Evolutionary conservation across 441 rosid genomes (phyloP).

Genomic region (Syzygium malaccense): DNA sequence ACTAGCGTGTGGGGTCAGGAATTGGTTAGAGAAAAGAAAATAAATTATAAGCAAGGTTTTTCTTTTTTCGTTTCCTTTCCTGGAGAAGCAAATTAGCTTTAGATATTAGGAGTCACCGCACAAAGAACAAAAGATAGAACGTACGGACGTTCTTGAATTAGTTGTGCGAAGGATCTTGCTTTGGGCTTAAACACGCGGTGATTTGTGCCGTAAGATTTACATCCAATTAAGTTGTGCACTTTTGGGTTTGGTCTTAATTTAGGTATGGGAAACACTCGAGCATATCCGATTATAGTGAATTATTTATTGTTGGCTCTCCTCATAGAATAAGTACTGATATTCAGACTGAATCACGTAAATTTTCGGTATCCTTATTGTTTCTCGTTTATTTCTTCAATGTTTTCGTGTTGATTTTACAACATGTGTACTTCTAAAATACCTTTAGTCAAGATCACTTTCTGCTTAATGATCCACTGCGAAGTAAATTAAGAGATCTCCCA

Average conservation of each 20-base stretch:
- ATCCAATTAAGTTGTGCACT: neutral
- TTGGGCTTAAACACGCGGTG: neutral
- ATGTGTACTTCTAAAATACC: too few species aligned
- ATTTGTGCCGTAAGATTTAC: too few species aligned
- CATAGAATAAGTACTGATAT: accelerated
- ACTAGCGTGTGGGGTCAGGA: neutral
- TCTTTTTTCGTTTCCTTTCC: neutral
- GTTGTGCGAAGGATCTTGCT: neutral
- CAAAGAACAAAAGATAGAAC: neutral
- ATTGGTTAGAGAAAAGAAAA: neutral
- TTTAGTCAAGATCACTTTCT: too few species aligned
- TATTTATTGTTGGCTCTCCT: accelerated
- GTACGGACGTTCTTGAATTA: neutral
- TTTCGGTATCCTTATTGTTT: neutral
- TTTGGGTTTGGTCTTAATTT: neutral
- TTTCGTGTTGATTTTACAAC: neutral
- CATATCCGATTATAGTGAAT: too few species aligned
- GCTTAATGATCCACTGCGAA: too few species aligned
- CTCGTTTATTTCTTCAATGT: neutral
- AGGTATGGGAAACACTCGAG: neutral
- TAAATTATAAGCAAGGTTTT: neutral
- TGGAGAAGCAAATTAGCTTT: neutral
- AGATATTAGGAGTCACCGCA: neutral
- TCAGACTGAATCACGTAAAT: too few species aligned
- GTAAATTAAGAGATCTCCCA: too few species aligned